Evolutionary conservation across 352 stramenopile genomes (phyloP).

Genomic region (Aphanomyces stellatus): DNA sequence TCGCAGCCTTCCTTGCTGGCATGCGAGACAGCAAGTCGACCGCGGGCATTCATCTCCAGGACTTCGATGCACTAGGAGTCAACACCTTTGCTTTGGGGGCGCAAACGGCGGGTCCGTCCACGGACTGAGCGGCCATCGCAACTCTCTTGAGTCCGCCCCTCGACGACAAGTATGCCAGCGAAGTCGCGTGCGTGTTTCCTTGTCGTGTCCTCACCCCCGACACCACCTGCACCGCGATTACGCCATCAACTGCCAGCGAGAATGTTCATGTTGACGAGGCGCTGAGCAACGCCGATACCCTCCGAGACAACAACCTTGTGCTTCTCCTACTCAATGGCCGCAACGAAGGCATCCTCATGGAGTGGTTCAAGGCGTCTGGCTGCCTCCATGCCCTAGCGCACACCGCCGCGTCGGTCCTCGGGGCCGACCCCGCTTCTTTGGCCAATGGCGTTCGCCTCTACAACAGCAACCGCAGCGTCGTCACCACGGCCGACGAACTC

Average conservation of each 20-base stretch:
- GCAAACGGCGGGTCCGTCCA: too few species aligned
- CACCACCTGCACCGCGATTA: constrained; percentile 22
- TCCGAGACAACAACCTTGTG: constrained; percentile 14
- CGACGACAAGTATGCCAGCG: constrained; percentile 57
- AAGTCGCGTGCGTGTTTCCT: constrained; percentile 36
- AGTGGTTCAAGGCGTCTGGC: constrained; percentile 25
- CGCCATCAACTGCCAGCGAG: constrained; percentile 25
- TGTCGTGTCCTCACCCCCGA: constrained; percentile 28
- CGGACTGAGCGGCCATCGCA: too few species aligned
- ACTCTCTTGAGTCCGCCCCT: too few species aligned
- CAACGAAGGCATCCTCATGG: constrained; percentile 42
- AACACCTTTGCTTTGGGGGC: too few species aligned
- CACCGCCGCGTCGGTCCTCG: constrained; percentile 33
- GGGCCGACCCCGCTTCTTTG: constrained; percentile 36
- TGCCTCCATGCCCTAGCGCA: constrained; percentile 37
- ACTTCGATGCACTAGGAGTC: too few species aligned
- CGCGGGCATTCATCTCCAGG: too few species aligned
- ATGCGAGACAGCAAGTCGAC: too few species aligned
- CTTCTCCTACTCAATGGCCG: constrained; percentile 49
- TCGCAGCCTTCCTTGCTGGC: too few species aligned
- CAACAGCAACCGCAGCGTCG: constrained; percentile 38
- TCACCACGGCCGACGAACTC: constrained; percentile 32
- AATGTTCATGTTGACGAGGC: constrained; percentile 31
- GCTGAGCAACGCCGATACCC: constrained; percentile 19
- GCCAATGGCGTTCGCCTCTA: constrained; percentile 52